Percentiles rank a stretch among this genome's conserved stretches.
These are phyloP conservation scores for Daldinia childiae DNA, from an alignment of 495 filamentous ascomycete genomes.

Conservation along the genomic window DNA sequence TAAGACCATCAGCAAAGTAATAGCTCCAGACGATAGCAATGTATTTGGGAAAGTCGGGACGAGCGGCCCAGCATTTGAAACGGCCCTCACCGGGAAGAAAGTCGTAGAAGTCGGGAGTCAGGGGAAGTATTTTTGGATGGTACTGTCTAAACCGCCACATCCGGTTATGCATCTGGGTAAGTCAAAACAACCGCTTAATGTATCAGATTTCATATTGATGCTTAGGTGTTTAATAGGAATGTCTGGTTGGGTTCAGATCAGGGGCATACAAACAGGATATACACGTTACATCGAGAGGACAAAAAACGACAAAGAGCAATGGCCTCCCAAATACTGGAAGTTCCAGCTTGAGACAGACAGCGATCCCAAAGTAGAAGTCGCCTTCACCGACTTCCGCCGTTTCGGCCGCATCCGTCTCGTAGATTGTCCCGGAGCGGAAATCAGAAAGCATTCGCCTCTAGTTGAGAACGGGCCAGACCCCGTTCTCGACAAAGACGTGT, in stretches of 20 bases:
- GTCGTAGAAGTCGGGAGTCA: conserved; percentile 79
- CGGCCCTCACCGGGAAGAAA: conserved; percentile 78
- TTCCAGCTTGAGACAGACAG: conserved; percentile 75
- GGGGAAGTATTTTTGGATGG: conserved; percentile 93
- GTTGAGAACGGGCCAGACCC: conserved; percentile 95
- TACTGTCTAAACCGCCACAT: conserved; percentile 72
- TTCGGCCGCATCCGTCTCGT: conserved; percentile 82
- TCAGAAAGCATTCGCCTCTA: conserved; percentile 79
- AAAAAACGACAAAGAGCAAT: conserved; percentile 67
- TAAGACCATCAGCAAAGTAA: conserved; percentile 76
- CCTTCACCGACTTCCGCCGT: conserved; percentile 83
- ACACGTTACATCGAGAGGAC: conserved; percentile 72
- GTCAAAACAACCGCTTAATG: neutral
- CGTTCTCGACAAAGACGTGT: conserved; percentile 77
- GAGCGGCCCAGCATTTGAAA: conserved; percentile 73
- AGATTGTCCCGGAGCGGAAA: conserved; percentile 76
- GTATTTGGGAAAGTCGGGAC: conserved; percentile 91
- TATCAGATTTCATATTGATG: too few relatives aligned
- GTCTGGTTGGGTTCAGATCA: conserved; percentile 87
- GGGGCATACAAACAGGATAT: conserved; percentile 76
- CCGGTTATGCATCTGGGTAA: conserved; percentile 86
- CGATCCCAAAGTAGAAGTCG: conserved; percentile 68
- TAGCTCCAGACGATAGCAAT: conserved; percentile 77
- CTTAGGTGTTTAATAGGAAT: conserved; percentile 52
- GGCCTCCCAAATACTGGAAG: conserved; percentile 93